These are phyloP conservation scores for Suhomyces sp. DNA, from an alignment of 805 yeast genomes.

Conservation along the genomic window DNA sequence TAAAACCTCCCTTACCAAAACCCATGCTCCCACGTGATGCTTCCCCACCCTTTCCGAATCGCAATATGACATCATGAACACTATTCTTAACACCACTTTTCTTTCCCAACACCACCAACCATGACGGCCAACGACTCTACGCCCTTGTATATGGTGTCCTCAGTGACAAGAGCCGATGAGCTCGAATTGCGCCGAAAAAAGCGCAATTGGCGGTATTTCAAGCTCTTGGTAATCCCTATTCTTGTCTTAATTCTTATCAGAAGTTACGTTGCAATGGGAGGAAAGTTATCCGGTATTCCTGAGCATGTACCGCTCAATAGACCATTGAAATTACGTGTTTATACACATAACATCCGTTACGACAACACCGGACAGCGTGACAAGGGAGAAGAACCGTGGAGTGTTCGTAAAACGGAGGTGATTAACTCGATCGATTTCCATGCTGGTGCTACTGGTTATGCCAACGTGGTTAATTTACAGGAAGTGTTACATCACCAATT, in stretches of 20 bases:
- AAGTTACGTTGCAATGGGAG: slow-evolving; percentile 3
- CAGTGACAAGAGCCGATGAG: neutral
- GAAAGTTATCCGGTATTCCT: neutral
- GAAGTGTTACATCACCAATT: slow-evolving; percentile 39
- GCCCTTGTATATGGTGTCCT: slow-evolving; percentile 3
- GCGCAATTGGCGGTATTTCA: slow-evolving; percentile 1
- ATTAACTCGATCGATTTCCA: slow-evolving; percentile 42
- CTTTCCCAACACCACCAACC: no score
- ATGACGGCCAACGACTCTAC: no score
- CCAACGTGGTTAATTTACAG: slow-evolving; percentile 42
- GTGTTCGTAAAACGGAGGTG: slow-evolving; percentile 36
- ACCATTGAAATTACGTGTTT: slow-evolving; percentile 21
- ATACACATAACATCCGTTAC: slow-evolving; percentile 47
- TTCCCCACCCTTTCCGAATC: no score
- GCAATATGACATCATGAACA: no score
- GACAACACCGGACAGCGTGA: slow-evolving; percentile 34
- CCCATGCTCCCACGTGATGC: no score
- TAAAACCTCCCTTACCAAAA: no score
- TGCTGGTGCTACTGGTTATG: slow-evolving; percentile 21
- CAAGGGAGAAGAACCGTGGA: slow-evolving; percentile 48
- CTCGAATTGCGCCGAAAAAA: neutral
- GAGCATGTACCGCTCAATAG: neutral
- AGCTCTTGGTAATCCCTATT: slow-evolving; percentile 2
- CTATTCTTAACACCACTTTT: no score
- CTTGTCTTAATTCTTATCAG: neutral